Evolutionary conservation across 2,329 filamentous ascomycete species (phyloP).

Genomic region (Colletotrichum theobromicola): DNA sequence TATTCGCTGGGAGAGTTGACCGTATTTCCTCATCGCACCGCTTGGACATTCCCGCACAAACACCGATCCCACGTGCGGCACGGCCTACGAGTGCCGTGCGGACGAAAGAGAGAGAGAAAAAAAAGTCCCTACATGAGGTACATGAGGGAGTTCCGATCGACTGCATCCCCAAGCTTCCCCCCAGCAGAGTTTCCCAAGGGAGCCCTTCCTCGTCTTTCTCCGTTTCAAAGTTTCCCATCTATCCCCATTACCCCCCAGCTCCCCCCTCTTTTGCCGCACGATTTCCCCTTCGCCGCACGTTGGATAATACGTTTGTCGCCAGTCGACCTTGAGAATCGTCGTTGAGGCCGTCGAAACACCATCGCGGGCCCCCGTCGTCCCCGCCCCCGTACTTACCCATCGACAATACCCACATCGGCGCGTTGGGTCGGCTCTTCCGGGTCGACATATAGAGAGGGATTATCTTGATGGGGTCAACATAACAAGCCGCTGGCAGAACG

Average conservation of each 20-base stretch:
- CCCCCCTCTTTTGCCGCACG: not conserved
- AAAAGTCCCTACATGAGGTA: not conserved
- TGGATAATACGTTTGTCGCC: not conserved
- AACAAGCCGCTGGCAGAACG: not conserved
- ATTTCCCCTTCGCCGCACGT: not conserved
- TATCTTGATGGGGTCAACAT: constrained; percentile 2
- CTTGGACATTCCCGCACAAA: not conserved
- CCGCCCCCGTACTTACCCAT: not conserved
- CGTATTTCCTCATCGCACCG: not conserved
- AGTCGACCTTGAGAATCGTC: not conserved
- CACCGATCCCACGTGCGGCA: not conserved
- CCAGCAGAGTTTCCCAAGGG: not conserved
- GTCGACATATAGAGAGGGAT: not conserved
- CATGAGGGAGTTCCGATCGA: not conserved
- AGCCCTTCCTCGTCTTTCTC: not conserved
- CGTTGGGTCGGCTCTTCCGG: not conserved
- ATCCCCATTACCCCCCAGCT: not conserved
- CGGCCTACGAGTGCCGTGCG: not conserved
- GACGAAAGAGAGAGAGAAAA: not conserved
- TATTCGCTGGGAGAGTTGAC: not conserved
- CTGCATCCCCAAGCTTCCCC: not conserved
- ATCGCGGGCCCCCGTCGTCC: not conserved
- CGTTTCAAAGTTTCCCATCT: not conserved
- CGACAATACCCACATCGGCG: not conserved
- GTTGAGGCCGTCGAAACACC: not conserved